Percentiles rank a stretch among this genome's conserved stretches.
phyloP scores from a whole-genome alignment of 768 basidiomycete genomes.

The Suillus cothurnatus region DNA sequence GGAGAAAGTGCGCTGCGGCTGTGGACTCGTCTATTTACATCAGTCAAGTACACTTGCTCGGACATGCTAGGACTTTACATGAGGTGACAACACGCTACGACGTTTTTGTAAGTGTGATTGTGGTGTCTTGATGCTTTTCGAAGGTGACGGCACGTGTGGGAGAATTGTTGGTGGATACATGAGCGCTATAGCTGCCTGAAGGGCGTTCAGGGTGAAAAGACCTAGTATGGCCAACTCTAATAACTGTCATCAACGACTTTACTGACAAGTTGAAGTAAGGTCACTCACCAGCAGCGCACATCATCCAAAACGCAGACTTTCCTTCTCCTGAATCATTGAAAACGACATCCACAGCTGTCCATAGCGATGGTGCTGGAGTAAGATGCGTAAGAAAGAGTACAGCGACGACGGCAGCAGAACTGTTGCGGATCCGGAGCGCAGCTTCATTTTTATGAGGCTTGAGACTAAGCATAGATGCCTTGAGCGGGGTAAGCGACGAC shows the following conservation, averaged over 20 bases:
- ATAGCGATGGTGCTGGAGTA: slow-evolving; percentile 40
- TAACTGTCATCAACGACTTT: background rate
- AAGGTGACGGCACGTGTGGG: slow-evolving; percentile 27
- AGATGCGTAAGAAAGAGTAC: slow-evolving; percentile 39
- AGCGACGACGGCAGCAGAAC: slow-evolving; percentile 34
- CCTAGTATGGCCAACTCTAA: slow-evolving; percentile 34
- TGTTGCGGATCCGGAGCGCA: slow-evolving; percentile 40
- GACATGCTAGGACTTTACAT: slow-evolving; percentile 3
- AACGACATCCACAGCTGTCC: slow-evolving; percentile 36
- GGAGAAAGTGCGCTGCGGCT: slow-evolving; percentile 29
- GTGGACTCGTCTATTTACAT: slow-evolving; percentile 25
- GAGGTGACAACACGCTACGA: slow-evolving; percentile 23
- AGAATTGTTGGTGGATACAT: slow-evolving; percentile 36
- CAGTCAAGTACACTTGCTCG: background rate
- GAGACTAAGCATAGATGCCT: background rate
- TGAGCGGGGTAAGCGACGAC: slow-evolving; percentile 6
- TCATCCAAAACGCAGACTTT: slow-evolving; percentile 18
- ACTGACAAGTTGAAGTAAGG: background rate
- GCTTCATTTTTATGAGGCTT: slow-evolving; percentile 43
- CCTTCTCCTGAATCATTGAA: slow-evolving; percentile 14
- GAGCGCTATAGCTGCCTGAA: slow-evolving; percentile 39
- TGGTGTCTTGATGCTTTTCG: slow-evolving; percentile 23
- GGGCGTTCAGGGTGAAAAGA: slow-evolving; percentile 35
- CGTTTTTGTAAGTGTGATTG: slow-evolving; percentile 30
- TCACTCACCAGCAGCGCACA: slow-evolving; percentile 35